Evolutionary conservation across 768 basidiomycete species (phyloP).

Genomic region (Mycena filopes): DNA sequence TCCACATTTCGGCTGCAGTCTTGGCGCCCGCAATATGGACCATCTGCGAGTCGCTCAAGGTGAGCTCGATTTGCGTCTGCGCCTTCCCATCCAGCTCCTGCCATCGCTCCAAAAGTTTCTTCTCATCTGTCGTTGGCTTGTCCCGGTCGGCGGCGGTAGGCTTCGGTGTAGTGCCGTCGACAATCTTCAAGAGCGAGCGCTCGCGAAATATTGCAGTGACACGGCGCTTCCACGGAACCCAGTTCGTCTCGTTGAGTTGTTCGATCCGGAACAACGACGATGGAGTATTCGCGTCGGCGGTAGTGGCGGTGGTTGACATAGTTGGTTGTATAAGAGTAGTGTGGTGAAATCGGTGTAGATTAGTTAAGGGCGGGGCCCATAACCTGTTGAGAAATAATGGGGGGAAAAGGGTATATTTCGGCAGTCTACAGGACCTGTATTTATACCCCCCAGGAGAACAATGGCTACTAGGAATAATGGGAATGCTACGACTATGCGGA

Average conservation of each 20-base stretch:
- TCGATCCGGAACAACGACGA: constrained; percentile 23
- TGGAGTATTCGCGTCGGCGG: constrained; percentile 2
- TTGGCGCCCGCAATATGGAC: constrained; percentile 12
- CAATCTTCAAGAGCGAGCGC: neutral
- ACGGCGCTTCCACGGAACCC: constrained; percentile 19
- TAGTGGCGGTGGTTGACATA: neutral
- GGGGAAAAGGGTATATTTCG: no score
- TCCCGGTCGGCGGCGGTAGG: constrained; percentile 2
- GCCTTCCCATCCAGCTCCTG: no score
- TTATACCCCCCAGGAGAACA: no score
- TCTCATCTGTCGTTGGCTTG: constrained; percentile 2
- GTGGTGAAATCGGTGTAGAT: no score
- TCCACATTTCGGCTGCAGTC: constrained; percentile 20
- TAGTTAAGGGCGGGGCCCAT: no score
- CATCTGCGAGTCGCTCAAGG: constrained; percentile 18
- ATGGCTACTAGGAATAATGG: no score
- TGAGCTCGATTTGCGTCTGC: constrained; percentile 19
- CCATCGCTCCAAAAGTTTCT: neutral
- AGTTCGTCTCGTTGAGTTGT: constrained; percentile 19
- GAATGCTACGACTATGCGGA: no score
- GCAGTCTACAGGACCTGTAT: no score
- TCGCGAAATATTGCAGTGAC: constrained; percentile 7
- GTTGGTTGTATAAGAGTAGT: no score
- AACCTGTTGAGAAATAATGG: no score
- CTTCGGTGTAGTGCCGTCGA: neutral